phyloP scores from a whole-genome alignment of 176 grass and related monocot species.

The Echinochloa phyllopogon region DNA sequence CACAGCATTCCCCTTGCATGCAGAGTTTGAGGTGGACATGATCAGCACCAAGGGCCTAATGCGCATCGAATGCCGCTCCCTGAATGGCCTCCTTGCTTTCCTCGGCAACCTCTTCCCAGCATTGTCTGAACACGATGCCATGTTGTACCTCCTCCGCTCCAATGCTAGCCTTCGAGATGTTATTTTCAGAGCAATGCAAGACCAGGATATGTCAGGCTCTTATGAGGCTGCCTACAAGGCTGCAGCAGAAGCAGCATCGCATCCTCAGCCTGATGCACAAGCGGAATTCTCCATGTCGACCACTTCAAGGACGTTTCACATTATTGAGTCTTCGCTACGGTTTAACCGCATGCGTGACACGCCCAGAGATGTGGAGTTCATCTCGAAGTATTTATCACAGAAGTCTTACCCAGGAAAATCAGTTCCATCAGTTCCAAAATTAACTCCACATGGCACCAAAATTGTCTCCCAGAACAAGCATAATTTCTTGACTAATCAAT shows the following conservation, averaged over 20 bases:
- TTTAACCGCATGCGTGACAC: neutral
- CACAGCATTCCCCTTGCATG: neutral
- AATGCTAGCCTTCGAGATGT: neutral
- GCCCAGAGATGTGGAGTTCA: slow-evolving; percentile 1
- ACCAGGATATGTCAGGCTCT: neutral
- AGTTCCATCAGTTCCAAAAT: neutral
- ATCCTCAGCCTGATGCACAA: slow-evolving; percentile 18
- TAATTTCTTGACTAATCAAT: neutral
- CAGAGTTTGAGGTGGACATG: neutral
- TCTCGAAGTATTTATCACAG: slow-evolving; percentile 4
- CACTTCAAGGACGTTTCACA: neutral
- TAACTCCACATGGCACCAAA: neutral
- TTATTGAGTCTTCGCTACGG: neutral
- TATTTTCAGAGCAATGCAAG: slow-evolving; percentile 14
- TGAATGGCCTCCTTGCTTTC: slow-evolving; percentile 15
- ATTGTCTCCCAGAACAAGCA: neutral
- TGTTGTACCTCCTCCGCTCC: neutral
- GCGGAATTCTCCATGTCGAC: neutral
- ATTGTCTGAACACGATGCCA: slow-evolving; percentile 20
- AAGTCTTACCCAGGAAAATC: neutral
- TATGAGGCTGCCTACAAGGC: slow-evolving; percentile 7
- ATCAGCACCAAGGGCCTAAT: slow-evolving; percentile 1
- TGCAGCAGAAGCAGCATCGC: slow-evolving; percentile 10
- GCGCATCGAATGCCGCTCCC: neutral
- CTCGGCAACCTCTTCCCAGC: neutral